Evolutionary conservation across 202 grass and related monocot genomes (phyloP), one percentile per base, ranked within the genome.

Genomic region (Panicum hallii): DNA sequence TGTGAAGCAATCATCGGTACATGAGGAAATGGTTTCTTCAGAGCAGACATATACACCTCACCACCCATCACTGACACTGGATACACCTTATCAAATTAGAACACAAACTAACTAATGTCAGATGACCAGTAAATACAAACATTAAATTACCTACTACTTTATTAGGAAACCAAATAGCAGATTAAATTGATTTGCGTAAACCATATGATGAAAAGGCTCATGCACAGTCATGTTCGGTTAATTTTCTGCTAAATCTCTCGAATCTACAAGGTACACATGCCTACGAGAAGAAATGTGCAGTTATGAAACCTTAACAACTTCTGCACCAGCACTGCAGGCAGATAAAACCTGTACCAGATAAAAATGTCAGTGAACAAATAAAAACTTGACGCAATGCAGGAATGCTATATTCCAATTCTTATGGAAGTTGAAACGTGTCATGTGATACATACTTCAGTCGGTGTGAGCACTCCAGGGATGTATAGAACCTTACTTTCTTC

Each of bases 1-100:
- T 98, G 95, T 26, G 95, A 98, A 93, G 95, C 95, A 74, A 98
- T 82, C 83, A 98, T 87, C 78, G 91, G 87, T 89, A 95, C 17
- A 23, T 73, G 78, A 41, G 92, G 91, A 88, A 95, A 98, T 87
- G 95, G 93, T 92, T 91, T 98, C 79, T 91, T 98, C 14, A 95
- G 87, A 87, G 91, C 90, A 77, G 85, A 90, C 87, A 95, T 95
- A 77, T 98, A 95, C 30, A 47, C 72, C 16, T 90, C 83, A 58
- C 91, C 95, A 84, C 93, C 95, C 86, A 98, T 88, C 28, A 87
- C 75, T 42, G 91, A 98, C 50, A 87, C 89, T 73, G 95, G 95
- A 82, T 95, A 98, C 56, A 95, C 88, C 95, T 95, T 73, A 73
- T 86, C 42, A 67, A 78, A 82, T 49, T 85, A 30, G 16, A 82